These are phyloP conservation scores for Taiozyma sp. DNA, from an alignment of 1,139 yeast species.

Conservation along the genomic window DNA sequence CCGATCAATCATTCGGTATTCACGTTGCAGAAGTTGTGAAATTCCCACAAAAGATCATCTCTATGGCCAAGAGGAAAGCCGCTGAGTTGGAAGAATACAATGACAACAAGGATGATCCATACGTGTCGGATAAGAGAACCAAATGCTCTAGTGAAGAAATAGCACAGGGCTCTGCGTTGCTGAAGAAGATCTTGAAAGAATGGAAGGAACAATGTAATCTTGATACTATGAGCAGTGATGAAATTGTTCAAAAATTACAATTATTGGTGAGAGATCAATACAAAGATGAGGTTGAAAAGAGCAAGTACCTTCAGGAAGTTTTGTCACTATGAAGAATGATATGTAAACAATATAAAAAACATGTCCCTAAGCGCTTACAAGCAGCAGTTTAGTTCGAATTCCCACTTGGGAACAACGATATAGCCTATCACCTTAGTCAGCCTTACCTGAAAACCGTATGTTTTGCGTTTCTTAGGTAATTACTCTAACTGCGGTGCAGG, in stretches of 20 bases:
- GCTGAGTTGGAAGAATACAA: slow-evolving; percentile 73
- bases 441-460: too few relatives aligned
- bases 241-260: slow-evolving; percentile 34
- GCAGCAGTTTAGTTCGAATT: not conserved
- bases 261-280: slow-evolving; percentile 27
- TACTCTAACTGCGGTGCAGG: too few relatives aligned
- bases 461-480: too few relatives aligned
- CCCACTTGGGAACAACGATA: not conserved
- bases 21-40: slow-evolving; percentile 95
- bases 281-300: slow-evolving; percentile 26
- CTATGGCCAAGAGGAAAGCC: slow-evolving; percentile 95
- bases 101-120: slow-evolving; percentile 30
- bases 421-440: too few relatives aligned
- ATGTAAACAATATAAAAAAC: not conserved
- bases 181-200: slow-evolving; percentile 49
- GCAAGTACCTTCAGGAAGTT: slow-evolving; percentile 39
- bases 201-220: slow-evolving; percentile 53
- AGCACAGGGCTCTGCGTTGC: slow-evolving; percentile 45
- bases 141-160: slow-evolving; percentile 50
- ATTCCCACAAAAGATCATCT: slow-evolving; percentile 81
- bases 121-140: slow-evolving; percentile 39
- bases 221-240: slow-evolving; percentile 23
- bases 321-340: slow-evolving; percentile 21
- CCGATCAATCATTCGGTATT: slow-evolving; percentile 94
- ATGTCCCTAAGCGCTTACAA: not conserved